Evolutionary conservation across 345 rosid genomes (phyloP).

Genomic region (Eutrema japonicum): DNA sequence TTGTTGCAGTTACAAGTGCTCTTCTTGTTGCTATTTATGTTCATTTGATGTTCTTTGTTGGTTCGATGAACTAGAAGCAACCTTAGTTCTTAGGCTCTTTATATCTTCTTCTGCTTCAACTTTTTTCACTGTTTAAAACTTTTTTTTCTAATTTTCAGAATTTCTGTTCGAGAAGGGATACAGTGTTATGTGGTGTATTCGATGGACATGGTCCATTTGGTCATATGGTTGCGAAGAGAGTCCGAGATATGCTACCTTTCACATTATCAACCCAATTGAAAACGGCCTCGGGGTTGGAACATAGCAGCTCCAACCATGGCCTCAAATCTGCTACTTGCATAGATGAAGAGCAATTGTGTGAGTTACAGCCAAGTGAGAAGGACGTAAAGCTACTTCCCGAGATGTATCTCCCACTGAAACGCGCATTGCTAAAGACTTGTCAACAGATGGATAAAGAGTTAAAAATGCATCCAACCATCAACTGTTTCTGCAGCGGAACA

Average conservation of each 20-base stretch:
- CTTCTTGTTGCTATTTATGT: slow-evolving; percentile 30
- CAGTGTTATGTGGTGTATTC: slow-evolving; percentile 85
- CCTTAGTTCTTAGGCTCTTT: too few species aligned
- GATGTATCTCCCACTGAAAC: slow-evolving; percentile 63
- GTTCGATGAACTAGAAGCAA: too few species aligned
- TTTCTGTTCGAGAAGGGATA: slow-evolving; percentile 74
- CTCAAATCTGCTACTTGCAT: slow-evolving; percentile 43
- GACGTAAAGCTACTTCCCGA: slow-evolving; percentile 56
- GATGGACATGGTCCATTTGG: slow-evolving; percentile 99
- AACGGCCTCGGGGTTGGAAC: slow-evolving; percentile 16
- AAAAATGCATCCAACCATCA: slow-evolving; percentile 78
- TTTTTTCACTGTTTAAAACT: neutral
- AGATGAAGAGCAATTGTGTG: slow-evolving; percentile 63
- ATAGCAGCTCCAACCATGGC: slow-evolving; percentile 28
- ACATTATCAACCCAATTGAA: slow-evolving; percentile 66
- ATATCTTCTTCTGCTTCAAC: neutral
- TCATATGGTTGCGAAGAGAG: slow-evolving; percentile 89
- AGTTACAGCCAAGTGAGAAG: slow-evolving; percentile 49
- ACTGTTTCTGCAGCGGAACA: slow-evolving; percentile 96
- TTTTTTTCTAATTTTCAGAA: slow-evolving; percentile 49
- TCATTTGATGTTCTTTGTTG: neutral
- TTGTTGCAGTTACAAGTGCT: neutral
- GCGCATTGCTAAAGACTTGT: slow-evolving; percentile 70
- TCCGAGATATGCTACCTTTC: slow-evolving; percentile 81
- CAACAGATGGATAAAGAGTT: slow-evolving; percentile 85